Conservation (phyloP, 2,329 filamentous ascomycete genomes). For the Sporothrix sp. region DNA sequence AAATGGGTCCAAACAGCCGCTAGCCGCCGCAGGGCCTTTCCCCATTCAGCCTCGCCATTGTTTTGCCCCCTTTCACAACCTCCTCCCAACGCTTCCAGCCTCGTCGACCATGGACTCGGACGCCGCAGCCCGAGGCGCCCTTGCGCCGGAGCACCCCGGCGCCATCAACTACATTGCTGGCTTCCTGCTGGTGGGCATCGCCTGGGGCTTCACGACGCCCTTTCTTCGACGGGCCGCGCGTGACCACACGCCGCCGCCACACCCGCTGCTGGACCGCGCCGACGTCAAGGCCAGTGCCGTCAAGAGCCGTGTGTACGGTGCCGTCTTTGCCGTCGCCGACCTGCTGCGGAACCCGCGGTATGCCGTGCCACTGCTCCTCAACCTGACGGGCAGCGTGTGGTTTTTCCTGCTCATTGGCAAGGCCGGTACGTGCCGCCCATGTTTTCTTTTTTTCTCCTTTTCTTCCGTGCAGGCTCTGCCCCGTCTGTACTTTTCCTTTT, state of each 20-base stretch:
- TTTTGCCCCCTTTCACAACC: neutral
- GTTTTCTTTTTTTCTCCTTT: neutral
- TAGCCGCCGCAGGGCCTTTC: neutral
- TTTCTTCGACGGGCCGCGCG: constrained; percentile 85
- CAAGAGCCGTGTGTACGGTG: constrained; percentile 50
- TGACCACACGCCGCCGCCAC: constrained; percentile 55
- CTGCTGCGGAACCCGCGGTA: constrained; percentile 74
- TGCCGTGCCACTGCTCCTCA: constrained; percentile 73
- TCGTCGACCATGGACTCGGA: neutral
- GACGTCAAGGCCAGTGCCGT: constrained; percentile 49
- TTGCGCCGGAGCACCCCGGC: constrained; percentile 1
- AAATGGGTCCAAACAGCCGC: neutral
- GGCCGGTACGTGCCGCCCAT: constrained; percentile 59
- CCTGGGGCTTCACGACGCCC: constrained; percentile 86
- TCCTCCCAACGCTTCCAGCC: neutral
- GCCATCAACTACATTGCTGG: constrained; percentile 76
- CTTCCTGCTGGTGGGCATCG: constrained; percentile 82
- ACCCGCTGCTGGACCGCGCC: constrained; percentile 43
- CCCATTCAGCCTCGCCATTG: neutral
- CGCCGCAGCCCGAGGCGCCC: neutral
- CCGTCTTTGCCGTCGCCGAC: constrained; percentile 67
- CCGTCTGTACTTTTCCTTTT: constrained; percentile 6
- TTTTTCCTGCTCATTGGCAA: constrained; percentile 91
- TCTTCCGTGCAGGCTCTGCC: too few relatives aligned
- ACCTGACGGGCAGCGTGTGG: constrained; percentile 90